Percentiles rank a stretch among this genome's conserved stretches.
Conservation (phyloP, 2,329 filamentous ascomycete species). For the Curvularia eragrostidis region DNA sequence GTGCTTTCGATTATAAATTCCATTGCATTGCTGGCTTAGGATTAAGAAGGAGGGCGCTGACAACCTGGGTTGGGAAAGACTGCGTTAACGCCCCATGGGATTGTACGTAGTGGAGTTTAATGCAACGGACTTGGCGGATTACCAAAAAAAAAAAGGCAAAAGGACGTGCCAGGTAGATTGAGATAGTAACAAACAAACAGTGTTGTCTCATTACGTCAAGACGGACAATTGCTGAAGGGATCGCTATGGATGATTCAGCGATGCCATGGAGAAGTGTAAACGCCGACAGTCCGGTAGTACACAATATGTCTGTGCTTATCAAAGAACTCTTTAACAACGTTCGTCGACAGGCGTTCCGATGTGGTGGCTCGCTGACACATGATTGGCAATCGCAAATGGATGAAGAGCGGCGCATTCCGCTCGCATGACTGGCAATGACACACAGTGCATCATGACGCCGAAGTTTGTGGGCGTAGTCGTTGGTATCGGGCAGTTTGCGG, state of each 20-base stretch:
- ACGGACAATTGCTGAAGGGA: no score
- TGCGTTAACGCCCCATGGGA: background rate
- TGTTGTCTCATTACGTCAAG: no score
- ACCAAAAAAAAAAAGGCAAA: background rate
- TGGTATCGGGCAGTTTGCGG: background rate
- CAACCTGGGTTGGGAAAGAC: background rate
- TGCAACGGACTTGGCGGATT: background rate
- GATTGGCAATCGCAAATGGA: background rate
- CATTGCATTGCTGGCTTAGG: background rate
- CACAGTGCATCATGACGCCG: background rate
- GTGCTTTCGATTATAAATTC: conserved; percentile 1
- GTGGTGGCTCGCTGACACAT: background rate
- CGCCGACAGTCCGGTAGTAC: background rate
- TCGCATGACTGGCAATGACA: background rate
- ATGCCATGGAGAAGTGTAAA: background rate
- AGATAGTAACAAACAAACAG: no score
- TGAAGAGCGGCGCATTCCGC: background rate
- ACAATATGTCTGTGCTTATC: no score
- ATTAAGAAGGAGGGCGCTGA: background rate
- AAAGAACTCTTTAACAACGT: no score
- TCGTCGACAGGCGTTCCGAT: background rate
- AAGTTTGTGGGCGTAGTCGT: background rate
- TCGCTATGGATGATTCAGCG: background rate
- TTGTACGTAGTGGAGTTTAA: background rate
- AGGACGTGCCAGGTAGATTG: no score